Conservation (phyloP, 2,329 filamentous ascomycete species). For the Dothistroma septosporum region DNA sequence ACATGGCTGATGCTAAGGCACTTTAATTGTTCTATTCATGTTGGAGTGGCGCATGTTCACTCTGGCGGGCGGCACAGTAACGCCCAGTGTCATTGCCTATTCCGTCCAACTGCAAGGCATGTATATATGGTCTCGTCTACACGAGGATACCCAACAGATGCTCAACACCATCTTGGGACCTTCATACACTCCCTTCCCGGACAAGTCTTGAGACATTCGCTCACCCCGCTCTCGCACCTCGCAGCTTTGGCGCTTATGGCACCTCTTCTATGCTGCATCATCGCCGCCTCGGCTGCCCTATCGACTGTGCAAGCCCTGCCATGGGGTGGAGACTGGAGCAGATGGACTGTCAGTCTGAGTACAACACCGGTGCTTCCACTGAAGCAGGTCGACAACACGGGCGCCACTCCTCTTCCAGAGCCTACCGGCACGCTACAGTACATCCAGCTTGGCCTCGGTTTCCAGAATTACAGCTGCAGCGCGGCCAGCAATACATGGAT, state of each 20-base stretch:
- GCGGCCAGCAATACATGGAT: slow-evolving; percentile 22
- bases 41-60: slow-evolving; percentile 10
- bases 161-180: slow-evolving; percentile 2
- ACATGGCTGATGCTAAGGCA: slow-evolving; percentile 9
- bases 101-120: background rate
- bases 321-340: background rate
- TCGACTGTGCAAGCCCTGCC: slow-evolving; percentile 8
- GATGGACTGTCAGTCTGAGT: background rate
- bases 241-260: slow-evolving; percentile 10
- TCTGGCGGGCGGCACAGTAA: slow-evolving; percentile 11
- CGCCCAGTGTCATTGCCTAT: slow-evolving; percentile 5
- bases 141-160: slow-evolving; percentile 6
- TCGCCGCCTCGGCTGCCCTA: slow-evolving; percentile 13
- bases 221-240: background rate
- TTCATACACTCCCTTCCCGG: background rate
- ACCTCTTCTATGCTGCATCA: slow-evolving; percentile 10
- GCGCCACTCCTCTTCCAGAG: slow-evolving; percentile 15
- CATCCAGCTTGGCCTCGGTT: slow-evolving; percentile 60
- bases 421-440: slow-evolving; percentile 25
- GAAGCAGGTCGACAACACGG: slow-evolving; percentile 16
- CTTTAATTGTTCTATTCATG: slow-evolving; percentile 15
- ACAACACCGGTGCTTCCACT: slow-evolving; percentile 16
- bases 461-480: slow-evolving; percentile 65
- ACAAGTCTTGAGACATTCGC: background rate
- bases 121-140: slow-evolving; percentile 9